Evolutionary conservation across 495 filamentous ascomycete species (phyloP).

Genomic region (Neurospora cerealis): DNA sequence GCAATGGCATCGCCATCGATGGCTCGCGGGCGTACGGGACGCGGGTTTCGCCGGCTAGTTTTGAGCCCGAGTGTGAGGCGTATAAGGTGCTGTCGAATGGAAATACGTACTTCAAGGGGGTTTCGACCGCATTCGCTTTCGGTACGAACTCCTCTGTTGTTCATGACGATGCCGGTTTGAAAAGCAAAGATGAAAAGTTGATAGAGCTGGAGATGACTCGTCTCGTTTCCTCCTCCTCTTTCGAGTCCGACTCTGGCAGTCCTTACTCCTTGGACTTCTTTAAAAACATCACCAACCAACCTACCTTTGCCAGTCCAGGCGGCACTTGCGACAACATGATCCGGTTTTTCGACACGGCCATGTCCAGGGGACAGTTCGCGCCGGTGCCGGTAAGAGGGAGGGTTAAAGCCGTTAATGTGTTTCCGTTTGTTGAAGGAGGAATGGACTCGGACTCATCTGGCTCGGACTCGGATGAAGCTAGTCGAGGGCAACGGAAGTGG

Average conservation of each 20-base stretch:
- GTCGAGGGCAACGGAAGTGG: background rate
- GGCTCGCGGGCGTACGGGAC: slow-evolving; percentile 31
- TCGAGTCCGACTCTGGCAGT: background rate
- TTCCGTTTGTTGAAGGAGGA: slow-evolving; percentile 13
- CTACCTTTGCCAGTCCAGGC: slow-evolving; percentile 26
- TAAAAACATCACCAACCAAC: slow-evolving; percentile 34
- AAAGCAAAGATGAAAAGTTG: slow-evolving; percentile 3
- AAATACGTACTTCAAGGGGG: slow-evolving; percentile 20
- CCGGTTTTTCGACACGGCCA: slow-evolving; percentile 30
- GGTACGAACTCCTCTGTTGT: slow-evolving; percentile 1
- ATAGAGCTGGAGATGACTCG: slow-evolving; percentile 22
- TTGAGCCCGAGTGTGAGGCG: slow-evolving; percentile 30
- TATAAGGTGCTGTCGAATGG: slow-evolving; percentile 20
- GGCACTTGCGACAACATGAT: slow-evolving; percentile 29
- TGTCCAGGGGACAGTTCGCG: slow-evolving; percentile 19
- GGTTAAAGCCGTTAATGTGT: slow-evolving; percentile 17
- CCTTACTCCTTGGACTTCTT: slow-evolving; percentile 21
- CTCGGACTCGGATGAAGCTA: background rate
- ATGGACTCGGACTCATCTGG: background rate
- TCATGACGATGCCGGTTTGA: background rate
- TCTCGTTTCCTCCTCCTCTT: slow-evolving; percentile 7
- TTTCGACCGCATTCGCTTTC: background rate
- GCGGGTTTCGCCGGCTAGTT: slow-evolving; percentile 22
- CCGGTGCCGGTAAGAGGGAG: slow-evolving; percentile 21
- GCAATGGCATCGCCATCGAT: slow-evolving; percentile 24